Percentiles rank a stretch among this genome's conserved stretches.
Evolutionary conservation across 2,329 filamentous ascomycete species (phyloP).

Genomic region (Colletotrichum euphorbiae): DNA sequence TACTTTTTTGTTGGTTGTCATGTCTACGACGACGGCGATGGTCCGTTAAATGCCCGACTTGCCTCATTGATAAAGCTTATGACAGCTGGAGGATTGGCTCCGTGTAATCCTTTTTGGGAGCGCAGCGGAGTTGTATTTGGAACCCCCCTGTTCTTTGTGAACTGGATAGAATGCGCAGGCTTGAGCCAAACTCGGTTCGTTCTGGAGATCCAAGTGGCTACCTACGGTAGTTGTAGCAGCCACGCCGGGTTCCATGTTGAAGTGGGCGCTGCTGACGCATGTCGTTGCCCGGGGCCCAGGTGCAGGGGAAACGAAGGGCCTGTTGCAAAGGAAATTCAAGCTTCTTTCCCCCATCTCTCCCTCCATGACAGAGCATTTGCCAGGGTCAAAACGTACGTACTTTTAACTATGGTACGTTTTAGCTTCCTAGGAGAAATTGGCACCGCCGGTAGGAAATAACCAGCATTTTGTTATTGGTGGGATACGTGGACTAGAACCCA

Average conservation of each 20-base stretch:
- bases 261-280: conserved; percentile 26
- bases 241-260: conserved; percentile 5
- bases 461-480: too few species aligned
- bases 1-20: neutral
- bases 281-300: neutral
- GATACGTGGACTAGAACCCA: too few species aligned
- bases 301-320: neutral
- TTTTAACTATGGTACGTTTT: conserved; percentile 2
- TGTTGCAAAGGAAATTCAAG: neutral
- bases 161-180: neutral
- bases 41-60: neutral
- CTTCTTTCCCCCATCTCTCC: conserved; percentile 1
- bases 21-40: neutral
- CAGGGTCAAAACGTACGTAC: neutral
- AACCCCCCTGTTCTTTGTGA: conserved; percentile 1
- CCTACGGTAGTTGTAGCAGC: conserved; percentile 10
- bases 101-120: conserved; percentile 16
- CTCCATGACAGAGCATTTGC: neutral
- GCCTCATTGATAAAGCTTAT: conserved; percentile 1
- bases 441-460: neutral
- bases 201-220: conserved; percentile 9
- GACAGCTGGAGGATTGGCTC: conserved; percentile 24
- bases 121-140: neutral
- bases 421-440: conserved; percentile 16
- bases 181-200: neutral